Evolutionary conservation across 208 protist genomes (phyloP).

Genomic region (Wallacemonas sp.): DNA sequence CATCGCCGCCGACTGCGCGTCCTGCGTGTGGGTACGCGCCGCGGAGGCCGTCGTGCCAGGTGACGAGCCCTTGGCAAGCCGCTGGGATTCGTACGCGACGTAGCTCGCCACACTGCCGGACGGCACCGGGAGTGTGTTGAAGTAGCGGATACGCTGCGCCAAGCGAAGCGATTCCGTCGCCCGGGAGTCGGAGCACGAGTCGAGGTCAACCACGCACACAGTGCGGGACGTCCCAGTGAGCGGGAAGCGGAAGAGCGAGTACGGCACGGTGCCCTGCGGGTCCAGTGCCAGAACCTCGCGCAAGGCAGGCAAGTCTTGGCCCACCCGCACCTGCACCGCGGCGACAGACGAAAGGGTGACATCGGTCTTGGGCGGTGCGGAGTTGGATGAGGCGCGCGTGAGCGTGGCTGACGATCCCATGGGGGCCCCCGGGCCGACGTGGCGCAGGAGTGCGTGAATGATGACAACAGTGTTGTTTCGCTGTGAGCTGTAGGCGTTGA

Average conservation of each 20-base stretch:
- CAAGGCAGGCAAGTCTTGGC: slow-evolving; percentile 31
- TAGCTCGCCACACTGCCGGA: slow-evolving; percentile 31
- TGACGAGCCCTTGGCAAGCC: too few species aligned
- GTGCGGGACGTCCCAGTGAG: slow-evolving; percentile 31
- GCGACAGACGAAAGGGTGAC: slow-evolving; percentile 32
- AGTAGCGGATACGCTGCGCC: slow-evolving; percentile 21
- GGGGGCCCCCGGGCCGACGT: not conserved
- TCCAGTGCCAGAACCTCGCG: slow-evolving; percentile 34
- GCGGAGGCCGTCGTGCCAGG: too few species aligned
- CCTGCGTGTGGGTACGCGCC: too few species aligned
- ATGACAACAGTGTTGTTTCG: slow-evolving; percentile 10
- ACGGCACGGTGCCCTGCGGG: slow-evolving; percentile 20
- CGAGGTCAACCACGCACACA: slow-evolving; percentile 33
- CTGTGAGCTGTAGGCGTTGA: slow-evolving; percentile 20
- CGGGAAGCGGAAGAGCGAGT: slow-evolving; percentile 41
- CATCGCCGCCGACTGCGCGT: not conserved
- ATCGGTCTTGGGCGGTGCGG: too few species aligned
- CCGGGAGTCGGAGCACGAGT: slow-evolving; percentile 21
- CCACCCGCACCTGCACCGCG: slow-evolving; percentile 19
- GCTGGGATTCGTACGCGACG: slow-evolving; percentile 20
- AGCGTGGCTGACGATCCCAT: not conserved
- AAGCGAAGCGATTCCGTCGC: slow-evolving; percentile 26
- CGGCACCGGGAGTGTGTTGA: slow-evolving; percentile 23
- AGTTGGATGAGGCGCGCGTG: too few species aligned
- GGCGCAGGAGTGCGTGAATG: slow-evolving; percentile 15